Percentiles rank a stretch among this genome's conserved stretches.
phyloP scores from a whole-genome alignment of 2,329 filamentous ascomycete genomes.

The Penicillium sp. region DNA sequence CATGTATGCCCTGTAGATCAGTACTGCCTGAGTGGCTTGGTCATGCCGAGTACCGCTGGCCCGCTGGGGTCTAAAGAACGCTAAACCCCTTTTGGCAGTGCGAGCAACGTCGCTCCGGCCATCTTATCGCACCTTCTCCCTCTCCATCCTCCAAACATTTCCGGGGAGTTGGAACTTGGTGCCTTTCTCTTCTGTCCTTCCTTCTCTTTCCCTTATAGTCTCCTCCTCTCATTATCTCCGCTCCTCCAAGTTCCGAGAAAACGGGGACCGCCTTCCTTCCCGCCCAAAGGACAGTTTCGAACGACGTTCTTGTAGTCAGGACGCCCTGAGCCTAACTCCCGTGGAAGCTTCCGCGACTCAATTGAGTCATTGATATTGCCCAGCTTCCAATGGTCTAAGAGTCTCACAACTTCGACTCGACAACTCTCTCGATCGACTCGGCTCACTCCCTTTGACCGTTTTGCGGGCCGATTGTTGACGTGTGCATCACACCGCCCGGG shows the following conservation, averaged over 20 bases:
- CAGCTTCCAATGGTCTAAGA: slow-evolving; percentile 7
- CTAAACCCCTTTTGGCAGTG: slow-evolving; percentile 13
- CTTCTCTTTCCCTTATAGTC: background rate
- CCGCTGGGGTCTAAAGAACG: background rate
- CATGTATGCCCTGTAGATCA: background rate
- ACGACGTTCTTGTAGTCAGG: background rate
- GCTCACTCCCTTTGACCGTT: background rate
- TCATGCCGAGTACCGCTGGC: background rate
- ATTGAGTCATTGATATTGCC: slow-evolving; percentile 1
- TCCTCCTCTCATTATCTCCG: background rate
- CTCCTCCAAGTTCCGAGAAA: background rate
- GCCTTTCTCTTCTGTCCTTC: background rate
- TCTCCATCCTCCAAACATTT: slow-evolving; percentile 11
- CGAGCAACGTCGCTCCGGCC: slow-evolving; percentile 16
- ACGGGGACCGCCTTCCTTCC: background rate
- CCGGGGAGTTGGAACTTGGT: slow-evolving; percentile 5
- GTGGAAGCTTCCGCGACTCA: background rate
- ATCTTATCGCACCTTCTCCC: slow-evolving; percentile 18
- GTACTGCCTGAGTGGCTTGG: slow-evolving; percentile 1
- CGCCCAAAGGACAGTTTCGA: background rate
- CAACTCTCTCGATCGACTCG: background rate
- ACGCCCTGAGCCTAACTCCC: background rate
- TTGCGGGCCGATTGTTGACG: slow-evolving; percentile 6
- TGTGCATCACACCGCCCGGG: slow-evolving; percentile 19
- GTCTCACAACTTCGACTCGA: background rate